Evolutionary conservation across 176 grass and related monocot genomes (phyloP).

Genomic region (Elaeis guineensis): DNA sequence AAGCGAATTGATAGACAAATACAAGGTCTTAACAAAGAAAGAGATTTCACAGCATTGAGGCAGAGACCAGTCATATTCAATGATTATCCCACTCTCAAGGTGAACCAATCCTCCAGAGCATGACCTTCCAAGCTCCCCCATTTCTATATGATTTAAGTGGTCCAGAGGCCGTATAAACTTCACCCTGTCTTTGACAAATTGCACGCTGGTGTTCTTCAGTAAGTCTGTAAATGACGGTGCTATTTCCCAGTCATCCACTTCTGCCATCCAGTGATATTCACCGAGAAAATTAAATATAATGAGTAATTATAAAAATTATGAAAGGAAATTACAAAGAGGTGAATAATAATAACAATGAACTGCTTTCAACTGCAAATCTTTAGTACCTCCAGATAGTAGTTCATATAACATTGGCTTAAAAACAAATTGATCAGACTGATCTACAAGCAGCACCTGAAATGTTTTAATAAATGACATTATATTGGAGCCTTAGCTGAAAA

Average conservation of each 20-base stretch:
- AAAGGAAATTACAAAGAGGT: background rate
- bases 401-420: constrained; percentile 95
- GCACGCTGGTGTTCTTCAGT: constrained; percentile 65
- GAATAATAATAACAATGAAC: constrained; percentile 13
- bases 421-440: constrained; percentile 98
- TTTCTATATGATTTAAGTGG: constrained; percentile 36
- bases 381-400: constrained; percentile 77
- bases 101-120: constrained; percentile 63
- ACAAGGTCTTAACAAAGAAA: no score
- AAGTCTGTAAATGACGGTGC: constrained; percentile 77
- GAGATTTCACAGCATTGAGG: background rate
- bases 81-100: constrained; percentile 76
- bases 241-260: constrained; percentile 97
- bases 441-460: constrained; percentile 70
- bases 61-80: constrained; percentile 94
- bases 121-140: constrained; percentile 34
- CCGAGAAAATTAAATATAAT: background rate
- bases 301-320: background rate
- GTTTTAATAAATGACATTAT: background rate
- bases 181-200: constrained; percentile 82
- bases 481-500: no score
- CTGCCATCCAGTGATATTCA: constrained; percentile 36
- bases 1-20: no score
- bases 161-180: constrained; percentile 68
- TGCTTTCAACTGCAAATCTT: constrained; percentile 11